phyloP scores from a whole-genome alignment of 345 rosid species.

The Eucalyptus rudis region DNA sequence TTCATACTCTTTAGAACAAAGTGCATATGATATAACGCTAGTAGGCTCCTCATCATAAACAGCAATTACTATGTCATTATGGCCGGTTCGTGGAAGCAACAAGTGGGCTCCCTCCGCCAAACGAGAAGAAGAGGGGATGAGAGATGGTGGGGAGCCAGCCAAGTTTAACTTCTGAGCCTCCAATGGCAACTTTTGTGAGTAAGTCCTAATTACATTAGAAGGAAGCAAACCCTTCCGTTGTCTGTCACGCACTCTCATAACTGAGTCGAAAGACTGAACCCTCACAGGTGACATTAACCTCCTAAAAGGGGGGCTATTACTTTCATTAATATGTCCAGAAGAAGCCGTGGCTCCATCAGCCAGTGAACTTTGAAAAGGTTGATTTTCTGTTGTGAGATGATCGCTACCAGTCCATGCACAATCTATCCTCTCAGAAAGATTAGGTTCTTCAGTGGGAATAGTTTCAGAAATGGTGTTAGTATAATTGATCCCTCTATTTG shows the following conservation, averaged over 20 bases:
- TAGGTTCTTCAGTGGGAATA: conserved; percentile 30
- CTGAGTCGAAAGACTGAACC: conserved; percentile 86
- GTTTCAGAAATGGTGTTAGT: conserved; percentile 2
- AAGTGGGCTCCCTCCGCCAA: conserved; percentile 76
- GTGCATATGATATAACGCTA: conserved; percentile 84
- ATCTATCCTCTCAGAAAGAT: conserved; percentile 86
- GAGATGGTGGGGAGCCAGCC: conserved; percentile 29
- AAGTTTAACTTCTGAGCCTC: conserved; percentile 62
- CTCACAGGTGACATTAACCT: conserved; percentile 46
- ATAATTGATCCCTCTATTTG: conserved; percentile 21
- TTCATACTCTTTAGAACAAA: conserved; percentile 67
- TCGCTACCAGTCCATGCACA: conserved; percentile 94
- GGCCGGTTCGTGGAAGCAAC: conserved; percentile 47
- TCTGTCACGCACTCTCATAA: conserved; percentile 54
- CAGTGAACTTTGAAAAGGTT: conserved; percentile 5
- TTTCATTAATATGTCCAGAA: conserved; percentile 4
- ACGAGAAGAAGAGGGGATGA: conserved; percentile 46
- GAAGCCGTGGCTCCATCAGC: conserved; percentile 22
- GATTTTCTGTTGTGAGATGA: conserved; percentile 14
- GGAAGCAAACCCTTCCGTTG: conserved; percentile 44
- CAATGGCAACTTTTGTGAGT: conserved; percentile 45
- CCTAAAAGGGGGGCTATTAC: conserved; percentile 20
- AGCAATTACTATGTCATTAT: conserved; percentile 54
- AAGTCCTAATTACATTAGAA: conserved; percentile 41
- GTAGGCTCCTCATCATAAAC: conserved; percentile 90